phyloP scores from a whole-genome alignment of 768 basidiomycete species.

The Leccinum subgranulosum region DNA sequence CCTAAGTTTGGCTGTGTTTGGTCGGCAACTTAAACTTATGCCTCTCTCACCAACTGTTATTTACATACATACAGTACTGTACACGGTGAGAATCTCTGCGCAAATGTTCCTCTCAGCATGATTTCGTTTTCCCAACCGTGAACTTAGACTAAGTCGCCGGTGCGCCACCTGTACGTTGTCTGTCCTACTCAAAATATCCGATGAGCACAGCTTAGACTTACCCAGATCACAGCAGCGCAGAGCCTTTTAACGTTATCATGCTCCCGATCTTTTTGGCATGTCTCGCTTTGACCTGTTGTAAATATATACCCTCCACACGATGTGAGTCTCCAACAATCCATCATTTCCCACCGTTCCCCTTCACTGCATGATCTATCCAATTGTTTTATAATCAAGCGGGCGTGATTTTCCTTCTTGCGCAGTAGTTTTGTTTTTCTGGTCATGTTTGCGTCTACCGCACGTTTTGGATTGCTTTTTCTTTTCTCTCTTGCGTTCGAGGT shows the following conservation, averaged over 20 bases:
- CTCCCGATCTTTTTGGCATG: background rate
- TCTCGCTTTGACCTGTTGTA: background rate
- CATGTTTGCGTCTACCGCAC: conserved; percentile 6
- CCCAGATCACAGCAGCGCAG: background rate
- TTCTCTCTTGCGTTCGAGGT: conserved; percentile 9
- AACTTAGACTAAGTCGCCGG: background rate
- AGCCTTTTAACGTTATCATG: background rate
- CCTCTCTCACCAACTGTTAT: no score
- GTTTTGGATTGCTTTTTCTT: conserved; percentile 12
- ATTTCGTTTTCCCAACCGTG: background rate
- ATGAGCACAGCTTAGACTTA: background rate
- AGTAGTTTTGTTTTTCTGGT: background rate
- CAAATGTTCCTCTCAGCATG: background rate
- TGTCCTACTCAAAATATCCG: background rate
- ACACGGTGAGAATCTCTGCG: no score
- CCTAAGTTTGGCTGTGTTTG: background rate
- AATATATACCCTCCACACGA: conserved; percentile 4
- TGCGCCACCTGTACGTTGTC: background rate
- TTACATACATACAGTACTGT: no score
- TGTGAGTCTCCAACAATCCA: background rate
- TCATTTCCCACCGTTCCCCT: conserved; percentile 4
- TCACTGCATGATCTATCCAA: conserved; percentile 1
- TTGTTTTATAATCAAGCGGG: conserved; percentile 8
- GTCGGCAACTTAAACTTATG: background rate
- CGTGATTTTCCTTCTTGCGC: conserved; percentile 1